A percentile compares a stretch with the other conserved stretches of the same genome.
Evolutionary conservation across 306 rosid genomes (phyloP).

Genomic region (Elaeagnus macrophylla): DNA sequence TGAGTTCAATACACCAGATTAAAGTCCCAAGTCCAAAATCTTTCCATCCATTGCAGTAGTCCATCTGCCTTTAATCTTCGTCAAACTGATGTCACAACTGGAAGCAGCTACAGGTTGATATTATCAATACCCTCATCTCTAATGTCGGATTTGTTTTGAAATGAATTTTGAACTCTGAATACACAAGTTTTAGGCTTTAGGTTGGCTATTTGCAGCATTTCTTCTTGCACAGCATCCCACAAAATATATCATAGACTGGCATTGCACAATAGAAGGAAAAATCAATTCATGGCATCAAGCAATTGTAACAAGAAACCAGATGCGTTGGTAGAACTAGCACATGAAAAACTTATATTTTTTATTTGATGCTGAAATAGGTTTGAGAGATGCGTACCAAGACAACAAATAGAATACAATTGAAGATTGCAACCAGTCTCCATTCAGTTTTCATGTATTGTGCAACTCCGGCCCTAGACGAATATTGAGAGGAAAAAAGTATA

Average conservation of each 20-base stretch:
- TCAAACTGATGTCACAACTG: background rate
- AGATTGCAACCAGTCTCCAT: conserved; percentile 90
- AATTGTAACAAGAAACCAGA: background rate
- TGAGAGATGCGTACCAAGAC: conserved; percentile 38
- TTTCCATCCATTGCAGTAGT: too few relatives aligned
- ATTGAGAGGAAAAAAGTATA: conserved; percentile 11
- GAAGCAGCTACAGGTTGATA: background rate
- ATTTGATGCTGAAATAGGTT: background rate
- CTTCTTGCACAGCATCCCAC: conserved; percentile 89
- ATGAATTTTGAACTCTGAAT: background rate
- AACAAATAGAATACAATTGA: conserved; percentile 55
- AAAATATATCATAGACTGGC: conserved; percentile 59
- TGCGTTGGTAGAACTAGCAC: background rate
- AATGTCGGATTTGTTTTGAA: background rate
- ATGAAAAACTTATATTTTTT: background rate
- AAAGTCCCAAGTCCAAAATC: too few relatives aligned
- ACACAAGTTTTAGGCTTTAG: conserved; percentile 35
- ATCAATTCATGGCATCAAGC: background rate
- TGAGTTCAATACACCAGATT: too few relatives aligned
- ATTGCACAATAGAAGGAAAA: conserved; percentile 23
- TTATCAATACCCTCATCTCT: background rate
- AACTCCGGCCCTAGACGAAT: conserved; percentile 75
- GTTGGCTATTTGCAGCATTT: conserved; percentile 51
- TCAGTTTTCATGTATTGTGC: conserved; percentile 95
- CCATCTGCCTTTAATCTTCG: background rate